Evolutionary conservation across 2,329 filamentous ascomycete species (phyloP), one percentile per base, ranked within the genome.

Genomic region (Lomentospora prolificans): DNA sequence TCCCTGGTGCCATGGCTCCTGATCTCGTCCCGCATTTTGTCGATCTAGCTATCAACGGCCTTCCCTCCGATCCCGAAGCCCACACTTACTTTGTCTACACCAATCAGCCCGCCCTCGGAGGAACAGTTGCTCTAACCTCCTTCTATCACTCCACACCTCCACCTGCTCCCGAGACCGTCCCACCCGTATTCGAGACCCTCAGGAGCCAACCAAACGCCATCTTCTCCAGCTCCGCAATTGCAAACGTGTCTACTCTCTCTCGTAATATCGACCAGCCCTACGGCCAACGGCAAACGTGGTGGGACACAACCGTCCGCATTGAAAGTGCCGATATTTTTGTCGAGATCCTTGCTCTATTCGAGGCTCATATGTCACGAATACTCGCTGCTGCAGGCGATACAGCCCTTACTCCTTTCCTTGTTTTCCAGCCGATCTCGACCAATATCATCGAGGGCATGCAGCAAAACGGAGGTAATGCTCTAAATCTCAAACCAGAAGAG

Each of bases 361-460:
- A 59, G 0, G 57, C 65, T 3, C 57, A 59, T 3, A 27, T 24
- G 12, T 8, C 30, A 8, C 50, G 55, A 19, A 12, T 51, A 7
- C 9, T 24, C 19, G 30, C 55, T 48, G 50, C 22, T n/a, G 22
- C 39, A 1, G 24, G 10, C 9, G 57, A 60, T 8, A 53, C 60
- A 1, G 63, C 62, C 2, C 58, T 64, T 0, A 24, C 63, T 2
- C 68, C 69, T 2, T 61, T 57, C 56, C 64, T 61, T 50, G 61
- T 62, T 53, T 64, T 71, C 51, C 75, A 79, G 59, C 72, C 70
- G 10, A 69, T 77, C 51, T 71, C 72, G 0, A 65, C 65, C 4
- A 66, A 67, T 41, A 62, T 71, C 58, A 66, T 68, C 7, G 61
- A 65, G 6, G 56, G 64, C 17, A 70, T 72, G 58, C 59, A 59